These are phyloP conservation scores for Alternaria rosae DNA, from an alignment of 2,329 filamentous ascomycete species.

Conservation along the genomic window DNA sequence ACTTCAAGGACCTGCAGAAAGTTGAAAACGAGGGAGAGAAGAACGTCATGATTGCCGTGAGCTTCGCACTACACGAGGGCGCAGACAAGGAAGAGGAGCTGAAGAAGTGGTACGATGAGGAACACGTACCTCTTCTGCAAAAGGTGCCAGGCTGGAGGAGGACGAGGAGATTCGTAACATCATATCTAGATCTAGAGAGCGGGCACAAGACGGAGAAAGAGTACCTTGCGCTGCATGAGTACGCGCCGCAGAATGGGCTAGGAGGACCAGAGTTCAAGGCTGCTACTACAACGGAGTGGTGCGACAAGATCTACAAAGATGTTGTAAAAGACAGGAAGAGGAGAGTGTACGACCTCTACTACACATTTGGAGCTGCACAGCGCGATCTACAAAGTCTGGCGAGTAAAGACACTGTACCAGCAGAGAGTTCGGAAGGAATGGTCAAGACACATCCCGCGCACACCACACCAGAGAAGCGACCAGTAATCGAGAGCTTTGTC, in stretches of 20 bases:
- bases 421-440: conserved; percentile 59
- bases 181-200: conserved; percentile 59
- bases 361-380: conserved; percentile 78
- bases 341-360: conserved; percentile 74
- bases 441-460: conserved; percentile 63
- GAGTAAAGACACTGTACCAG: conserved; percentile 57
- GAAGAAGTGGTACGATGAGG: conserved; percentile 75
- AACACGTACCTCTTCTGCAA: conserved; percentile 75
- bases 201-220: conserved; percentile 55
- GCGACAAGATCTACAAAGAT: conserved; percentile 64
- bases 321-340: conserved; percentile 65
- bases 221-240: conserved; percentile 75
- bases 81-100: conserved; percentile 61
- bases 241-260: conserved; percentile 70
- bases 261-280: conserved; percentile 70
- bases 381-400: conserved; percentile 70
- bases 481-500: conserved; percentile 71
- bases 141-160: conserved; percentile 82
- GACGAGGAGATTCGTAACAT: conserved; percentile 73
- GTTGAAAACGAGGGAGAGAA: conserved; percentile 62
- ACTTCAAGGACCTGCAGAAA: conserved; percentile 68
- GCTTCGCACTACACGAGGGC: conserved; percentile 65
- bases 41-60: conserved; percentile 68
- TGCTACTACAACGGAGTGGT: conserved; percentile 68
- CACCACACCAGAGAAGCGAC: conserved; percentile 36